phyloP scores from a whole-genome alignment of 192 early-diverging fungal genomes.

The Coemansia asiatica region DNA sequence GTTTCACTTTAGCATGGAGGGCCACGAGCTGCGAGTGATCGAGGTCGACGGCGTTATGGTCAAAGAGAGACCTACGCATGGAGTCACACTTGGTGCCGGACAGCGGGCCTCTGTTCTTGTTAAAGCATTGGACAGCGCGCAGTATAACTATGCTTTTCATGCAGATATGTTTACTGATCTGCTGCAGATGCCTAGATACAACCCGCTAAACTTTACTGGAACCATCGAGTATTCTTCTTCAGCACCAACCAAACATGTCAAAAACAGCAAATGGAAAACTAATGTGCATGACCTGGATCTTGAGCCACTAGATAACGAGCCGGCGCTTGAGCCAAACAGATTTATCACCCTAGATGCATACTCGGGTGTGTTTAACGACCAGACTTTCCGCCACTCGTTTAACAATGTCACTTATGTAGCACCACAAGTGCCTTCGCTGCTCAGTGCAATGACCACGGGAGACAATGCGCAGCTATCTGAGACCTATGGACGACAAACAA shows the following conservation, averaged over 20 bases:
- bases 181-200: constrained; percentile 61
- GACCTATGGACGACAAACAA: constrained; percentile 64
- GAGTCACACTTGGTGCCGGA: constrained; percentile 63
- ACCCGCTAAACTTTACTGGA: constrained; percentile 61
- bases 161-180: constrained; percentile 72
- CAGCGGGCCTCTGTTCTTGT: constrained; percentile 80
- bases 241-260: constrained; percentile 12
- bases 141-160: constrained; percentile 67
- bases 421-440: constrained; percentile 64
- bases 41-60: constrained; percentile 76
- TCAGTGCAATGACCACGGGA: constrained; percentile 64
- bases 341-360: constrained; percentile 55
- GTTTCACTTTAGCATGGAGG: constrained; percentile 77
- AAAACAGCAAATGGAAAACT: constrained; percentile 23
- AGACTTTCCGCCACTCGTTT: constrained; percentile 77
- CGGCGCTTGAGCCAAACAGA: constrained; percentile 42
- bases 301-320: constrained; percentile 55
- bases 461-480: constrained; percentile 44
- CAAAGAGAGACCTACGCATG: constrained; percentile 54
- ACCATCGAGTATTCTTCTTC: constrained; percentile 56
- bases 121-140: constrained; percentile 60
- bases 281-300: constrained; percentile 59
- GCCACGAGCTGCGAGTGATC: constrained; percentile 73
- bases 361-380: constrained; percentile 67
- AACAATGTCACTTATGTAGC: constrained; percentile 67